These are phyloP conservation scores for Pythium aquatile DNA, from an alignment of 352 stramenopile genomes.

Conservation along the genomic window DNA sequence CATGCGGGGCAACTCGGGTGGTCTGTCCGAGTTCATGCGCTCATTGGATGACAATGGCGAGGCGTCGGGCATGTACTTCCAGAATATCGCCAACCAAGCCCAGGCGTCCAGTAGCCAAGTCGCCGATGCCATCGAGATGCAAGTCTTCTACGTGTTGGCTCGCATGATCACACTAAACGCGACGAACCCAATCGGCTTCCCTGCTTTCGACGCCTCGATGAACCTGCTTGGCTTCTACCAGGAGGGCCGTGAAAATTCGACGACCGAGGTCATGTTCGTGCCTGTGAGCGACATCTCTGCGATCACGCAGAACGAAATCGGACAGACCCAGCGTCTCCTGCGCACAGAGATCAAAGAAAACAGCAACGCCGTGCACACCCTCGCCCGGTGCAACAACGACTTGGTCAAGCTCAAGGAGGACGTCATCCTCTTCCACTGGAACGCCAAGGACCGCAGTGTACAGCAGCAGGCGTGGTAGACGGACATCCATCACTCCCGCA, in stretches of 20 bases:
- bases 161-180: slow-evolving; percentile 72
- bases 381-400: slow-evolving; percentile 76
- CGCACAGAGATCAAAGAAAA: slow-evolving; percentile 71
- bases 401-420: slow-evolving; percentile 85
- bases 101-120: slow-evolving; percentile 41
- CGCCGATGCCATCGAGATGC: slow-evolving; percentile 69
- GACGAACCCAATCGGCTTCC: slow-evolving; percentile 74
- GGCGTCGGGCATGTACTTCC: slow-evolving; percentile 51
- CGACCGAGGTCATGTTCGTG: slow-evolving; percentile 81
- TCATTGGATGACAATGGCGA: slow-evolving; percentile 69
- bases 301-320: slow-evolving; percentile 69
- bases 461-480: slow-evolving; percentile 31
- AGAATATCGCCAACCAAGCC: slow-evolving; percentile 44
- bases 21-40: slow-evolving; percentile 77
- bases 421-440: slow-evolving; percentile 85
- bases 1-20: slow-evolving; percentile 73
- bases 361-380: slow-evolving; percentile 65
- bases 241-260: slow-evolving; percentile 65
- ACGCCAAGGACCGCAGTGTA: slow-evolving; percentile 62
- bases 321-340: slow-evolving; percentile 63
- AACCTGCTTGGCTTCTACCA: slow-evolving; percentile 84
- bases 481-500: neutral
- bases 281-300: slow-evolving; percentile 70
- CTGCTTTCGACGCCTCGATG: slow-evolving; percentile 65
- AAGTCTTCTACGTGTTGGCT: slow-evolving; percentile 80